Base-by-base conservation (phyloP, 352 stramenopile species). In the Chrysophaeum taylorii region DNA sequence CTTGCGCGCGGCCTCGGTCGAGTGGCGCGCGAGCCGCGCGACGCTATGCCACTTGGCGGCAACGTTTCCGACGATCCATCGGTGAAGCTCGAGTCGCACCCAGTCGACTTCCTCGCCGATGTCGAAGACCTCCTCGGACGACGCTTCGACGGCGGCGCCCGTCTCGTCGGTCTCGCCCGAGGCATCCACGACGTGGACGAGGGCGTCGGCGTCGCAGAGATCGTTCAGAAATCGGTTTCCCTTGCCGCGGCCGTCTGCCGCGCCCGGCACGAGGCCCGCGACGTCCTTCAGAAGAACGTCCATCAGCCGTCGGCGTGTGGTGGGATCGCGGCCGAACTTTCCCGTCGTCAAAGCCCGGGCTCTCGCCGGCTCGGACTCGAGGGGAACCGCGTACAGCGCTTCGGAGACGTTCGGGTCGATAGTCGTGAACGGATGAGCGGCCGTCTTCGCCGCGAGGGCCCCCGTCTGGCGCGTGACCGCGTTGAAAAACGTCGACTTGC, bases 191-290 rank as follows among this genome's bases (percentile, higher is more conserved):
- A 90, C 79, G 61, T 89, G 84, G 72, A 91, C 75, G 35, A 91
- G 75, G 29, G 89, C 85, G 38, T 87, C 80, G 27, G 85, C 83
- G 79, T 90, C 85, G 23, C 75, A 84, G n/a, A 90, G 60, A 66
- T 91, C 84, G 76, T 89, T 84, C n/a, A 91, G 71, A 75, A 91
- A 91, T 37, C 74, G 52, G n/a, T 89, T 91, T 31, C 85, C 85
- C 50, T 81, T 79, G 18, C 85, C 85, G 27, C 76, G 64, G 14
- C 85, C 85, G 71, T 87, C 70, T 69, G 88, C 89, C 23, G 84
- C 84, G 37, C 84, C 84, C 21, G 85, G 85, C 57, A 91, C 83
- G 0, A 91, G 68, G n/a, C 85, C 85, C 1, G 85, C 85, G 15
- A 91, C 85, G 76, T 91, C 85, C 68, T 89, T 88, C 4, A 90